Evolutionary conservation across 2,329 filamentous ascomycete genomes (phyloP).

Genomic region (Scolecobasidium constrictum): DNA sequence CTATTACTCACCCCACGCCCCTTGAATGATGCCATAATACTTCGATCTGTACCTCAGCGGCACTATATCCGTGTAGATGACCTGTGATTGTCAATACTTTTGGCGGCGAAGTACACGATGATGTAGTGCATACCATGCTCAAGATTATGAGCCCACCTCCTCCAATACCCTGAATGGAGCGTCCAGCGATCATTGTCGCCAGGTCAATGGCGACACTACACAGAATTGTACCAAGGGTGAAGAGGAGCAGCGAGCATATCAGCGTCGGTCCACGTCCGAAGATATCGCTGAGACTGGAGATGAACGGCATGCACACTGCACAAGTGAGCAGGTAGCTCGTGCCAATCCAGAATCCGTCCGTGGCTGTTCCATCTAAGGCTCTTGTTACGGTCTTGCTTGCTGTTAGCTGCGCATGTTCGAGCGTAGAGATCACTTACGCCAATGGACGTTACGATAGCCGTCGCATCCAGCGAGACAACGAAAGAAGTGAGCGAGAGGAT

Average conservation of each 20-base stretch:
- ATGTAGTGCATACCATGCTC: background rate
- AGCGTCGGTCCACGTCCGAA: slow-evolving; percentile 35
- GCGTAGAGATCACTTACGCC: background rate
- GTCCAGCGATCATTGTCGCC: background rate
- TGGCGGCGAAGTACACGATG: background rate
- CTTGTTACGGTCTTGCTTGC: no score
- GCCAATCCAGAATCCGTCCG: slow-evolving; percentile 61
- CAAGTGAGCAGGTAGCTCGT: slow-evolving; percentile 60
- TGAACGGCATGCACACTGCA: slow-evolving; percentile 47
- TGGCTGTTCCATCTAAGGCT: slow-evolving; percentile 42
- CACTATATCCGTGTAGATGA: slow-evolving; percentile 13
- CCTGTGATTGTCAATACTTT: slow-evolving; percentile 22
- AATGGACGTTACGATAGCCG: slow-evolving; percentile 2
- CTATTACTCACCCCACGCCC: no score
- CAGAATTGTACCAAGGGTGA: slow-evolving; percentile 33
- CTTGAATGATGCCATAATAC: slow-evolving; percentile 6
- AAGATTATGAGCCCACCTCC: slow-evolving; percentile 35
- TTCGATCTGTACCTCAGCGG: slow-evolving; percentile 10
- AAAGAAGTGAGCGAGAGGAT: background rate
- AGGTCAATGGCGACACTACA: slow-evolving; percentile 31
- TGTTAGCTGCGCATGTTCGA: no score
- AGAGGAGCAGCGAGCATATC: slow-evolving; percentile 28
- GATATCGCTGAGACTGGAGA: slow-evolving; percentile 33
- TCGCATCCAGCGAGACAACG: slow-evolving; percentile 1
- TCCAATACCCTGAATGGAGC: slow-evolving; percentile 31